Percentiles rank a stretch among this genome's conserved stretches.
phyloP scores from a whole-genome alignment of 2,329 filamentous ascomycete genomes.

The Diaporthe sp. region DNA sequence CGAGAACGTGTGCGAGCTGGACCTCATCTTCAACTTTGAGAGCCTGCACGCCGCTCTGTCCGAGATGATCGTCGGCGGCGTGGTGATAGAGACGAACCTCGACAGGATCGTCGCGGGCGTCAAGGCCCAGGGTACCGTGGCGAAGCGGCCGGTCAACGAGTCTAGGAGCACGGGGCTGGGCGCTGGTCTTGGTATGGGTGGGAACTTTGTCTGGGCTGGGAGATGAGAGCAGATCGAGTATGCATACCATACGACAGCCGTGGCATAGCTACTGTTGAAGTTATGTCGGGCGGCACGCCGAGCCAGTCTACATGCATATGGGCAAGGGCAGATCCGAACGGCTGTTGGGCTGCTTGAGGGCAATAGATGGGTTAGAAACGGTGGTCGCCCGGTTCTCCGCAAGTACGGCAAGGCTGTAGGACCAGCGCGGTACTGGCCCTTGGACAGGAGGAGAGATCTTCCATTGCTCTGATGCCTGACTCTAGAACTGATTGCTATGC shows the following conservation, averaged over 20 bases:
- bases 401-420: neutral
- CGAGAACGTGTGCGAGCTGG: constrained; percentile 98
- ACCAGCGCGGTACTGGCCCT: neutral
- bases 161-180: constrained; percentile 61
- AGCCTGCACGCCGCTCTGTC: constrained; percentile 90
- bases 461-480: constrained; percentile 1
- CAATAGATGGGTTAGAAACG: neutral
- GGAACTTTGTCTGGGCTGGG: constrained; percentile 68
- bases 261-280: neutral
- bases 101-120: constrained; percentile 92
- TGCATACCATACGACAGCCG: neutral
- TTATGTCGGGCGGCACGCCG: neutral
- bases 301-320: neutral
- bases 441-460: constrained; percentile 4
- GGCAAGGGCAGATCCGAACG: neutral
- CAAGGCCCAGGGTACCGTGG: constrained; percentile 79
- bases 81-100: constrained; percentile 92
- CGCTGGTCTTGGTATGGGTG: constrained; percentile 67
- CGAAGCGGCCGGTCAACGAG: constrained; percentile 84
- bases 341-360: neutral
- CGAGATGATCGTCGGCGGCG: constrained; percentile 96
- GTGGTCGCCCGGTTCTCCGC: neutral
- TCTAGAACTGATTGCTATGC: constrained; percentile 29
- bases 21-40: constrained; percentile 99
- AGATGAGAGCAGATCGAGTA: constrained; percentile 26